These are phyloP conservation scores for Coniferiporia sulphurascens DNA, from an alignment of 1,284 basidiomycete species.

Conservation along the genomic window DNA sequence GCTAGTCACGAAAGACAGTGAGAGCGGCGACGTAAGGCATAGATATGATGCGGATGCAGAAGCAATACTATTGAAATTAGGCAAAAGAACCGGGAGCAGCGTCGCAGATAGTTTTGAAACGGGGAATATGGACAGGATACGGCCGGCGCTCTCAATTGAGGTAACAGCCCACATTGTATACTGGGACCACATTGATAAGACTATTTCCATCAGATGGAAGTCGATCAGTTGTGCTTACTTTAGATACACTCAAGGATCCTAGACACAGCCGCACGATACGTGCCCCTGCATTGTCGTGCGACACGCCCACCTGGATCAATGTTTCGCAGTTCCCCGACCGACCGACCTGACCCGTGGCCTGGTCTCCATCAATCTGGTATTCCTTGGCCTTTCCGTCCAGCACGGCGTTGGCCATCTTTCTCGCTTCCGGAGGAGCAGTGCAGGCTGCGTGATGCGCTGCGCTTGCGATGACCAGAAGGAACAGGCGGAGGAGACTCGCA, in stretches of 20 bases:
- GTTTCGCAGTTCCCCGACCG: background rate
- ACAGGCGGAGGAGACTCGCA: constrained; percentile 1
- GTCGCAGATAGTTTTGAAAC: background rate
- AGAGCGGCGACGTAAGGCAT: background rate
- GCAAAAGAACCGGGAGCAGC: background rate
- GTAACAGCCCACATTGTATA: constrained; percentile 11
- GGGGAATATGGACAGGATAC: constrained; percentile 4
- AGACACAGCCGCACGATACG: background rate
- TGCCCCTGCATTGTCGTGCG: background rate
- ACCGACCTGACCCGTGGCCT: background rate
- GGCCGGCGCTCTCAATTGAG: background rate
- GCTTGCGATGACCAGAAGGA: background rate
- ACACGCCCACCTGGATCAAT: background rate
- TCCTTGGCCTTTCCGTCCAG: background rate
- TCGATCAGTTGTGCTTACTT: background rate
- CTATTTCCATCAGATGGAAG: background rate
- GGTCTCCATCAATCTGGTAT: background rate
- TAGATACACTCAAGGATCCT: background rate
- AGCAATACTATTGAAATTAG: background rate
- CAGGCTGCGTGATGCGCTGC: constrained; percentile 5
- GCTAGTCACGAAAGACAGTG: background rate
- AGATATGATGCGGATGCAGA: background rate
- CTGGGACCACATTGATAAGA: background rate
- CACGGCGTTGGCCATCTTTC: background rate
- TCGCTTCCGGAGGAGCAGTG: background rate